Evolutionary conservation across 139 green algal species (phyloP).

Genomic region (Chlorella sp.): DNA sequence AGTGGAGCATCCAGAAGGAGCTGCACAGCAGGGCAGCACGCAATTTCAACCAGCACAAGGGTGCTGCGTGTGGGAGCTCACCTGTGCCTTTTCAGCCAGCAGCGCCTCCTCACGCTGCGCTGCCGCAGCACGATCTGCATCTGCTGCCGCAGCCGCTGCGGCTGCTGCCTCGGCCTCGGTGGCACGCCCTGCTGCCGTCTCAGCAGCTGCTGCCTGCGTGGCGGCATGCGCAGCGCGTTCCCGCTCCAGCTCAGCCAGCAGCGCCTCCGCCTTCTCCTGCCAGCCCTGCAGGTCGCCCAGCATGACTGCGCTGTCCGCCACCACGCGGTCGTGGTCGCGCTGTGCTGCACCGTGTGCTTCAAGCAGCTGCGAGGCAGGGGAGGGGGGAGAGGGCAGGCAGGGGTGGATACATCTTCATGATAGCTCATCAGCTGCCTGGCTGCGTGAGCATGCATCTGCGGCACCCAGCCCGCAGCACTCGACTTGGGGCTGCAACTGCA

Average conservation of each 20-base stretch:
- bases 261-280: constrained; percentile 45
- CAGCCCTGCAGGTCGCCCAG: constrained; percentile 48
- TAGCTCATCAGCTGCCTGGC: too few species aligned
- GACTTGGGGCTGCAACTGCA: too few species aligned
- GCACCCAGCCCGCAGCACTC: too few species aligned
- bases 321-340: constrained; percentile 33
- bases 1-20: too few species aligned
- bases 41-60: too few species aligned
- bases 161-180: not conserved
- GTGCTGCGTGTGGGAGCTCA: too few species aligned
- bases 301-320: constrained; percentile 39
- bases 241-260: constrained; percentile 49
- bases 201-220: constrained; percentile 15
- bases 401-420: too few species aligned
- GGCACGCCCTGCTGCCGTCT: not conserved
- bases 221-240: constrained; percentile 13
- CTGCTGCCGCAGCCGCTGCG: not conserved
- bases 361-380: constrained; percentile 1
- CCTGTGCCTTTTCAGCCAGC: constrained; percentile 33
- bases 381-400: not conserved
- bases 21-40: too few species aligned
- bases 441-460: not conserved
- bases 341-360: constrained; percentile 16
- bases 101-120: constrained; percentile 33
- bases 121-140: constrained; percentile 17